A percentile compares a stretch with the other conserved stretches of the same genome.
These are phyloP conservation scores for Agrocybe chaxingu DNA, from an alignment of 768 basidiomycete species.

Conservation along the genomic window DNA sequence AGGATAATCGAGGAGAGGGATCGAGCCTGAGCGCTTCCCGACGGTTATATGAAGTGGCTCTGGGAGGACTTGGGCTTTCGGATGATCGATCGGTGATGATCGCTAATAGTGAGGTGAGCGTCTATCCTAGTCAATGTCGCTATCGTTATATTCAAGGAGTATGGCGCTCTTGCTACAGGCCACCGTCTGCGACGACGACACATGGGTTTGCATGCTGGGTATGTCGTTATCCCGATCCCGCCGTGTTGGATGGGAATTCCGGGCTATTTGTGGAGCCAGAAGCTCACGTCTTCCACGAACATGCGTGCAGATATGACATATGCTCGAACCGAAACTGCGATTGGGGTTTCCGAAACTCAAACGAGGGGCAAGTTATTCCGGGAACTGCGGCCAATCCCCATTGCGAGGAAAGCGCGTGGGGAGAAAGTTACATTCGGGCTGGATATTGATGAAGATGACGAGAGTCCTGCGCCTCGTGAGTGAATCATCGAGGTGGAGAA, in stretches of 20 bases:
- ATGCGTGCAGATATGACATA: conserved; percentile 2
- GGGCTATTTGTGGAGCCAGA: background rate
- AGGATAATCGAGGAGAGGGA: conserved; percentile 9
- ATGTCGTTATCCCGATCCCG: conserved; percentile 1
- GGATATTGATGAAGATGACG: background rate
- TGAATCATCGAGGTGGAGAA: background rate
- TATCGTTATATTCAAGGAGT: background rate
- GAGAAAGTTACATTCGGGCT: background rate
- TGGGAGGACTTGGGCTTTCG: conserved; percentile 3
- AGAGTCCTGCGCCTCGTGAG: background rate
- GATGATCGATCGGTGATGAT: conserved; percentile 1
- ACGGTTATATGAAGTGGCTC: conserved; percentile 10
- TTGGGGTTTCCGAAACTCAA: background rate
- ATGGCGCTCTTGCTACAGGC: background rate
- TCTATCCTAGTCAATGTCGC: too few relatives aligned
- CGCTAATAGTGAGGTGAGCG: background rate
- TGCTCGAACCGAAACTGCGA: background rate
- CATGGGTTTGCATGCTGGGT: conserved; percentile 29
- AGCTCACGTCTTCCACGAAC: background rate
- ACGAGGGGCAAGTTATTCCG: background rate
- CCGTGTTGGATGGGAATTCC: background rate
- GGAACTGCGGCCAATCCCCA: background rate
- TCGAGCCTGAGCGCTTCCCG: conserved; percentile 2
- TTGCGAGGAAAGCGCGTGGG: background rate
- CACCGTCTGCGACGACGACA: conserved; percentile 20